Evolutionary conservation across 2,329 filamentous ascomycete genomes (phyloP).

Genomic region (Grosmannia serpens): DNA sequence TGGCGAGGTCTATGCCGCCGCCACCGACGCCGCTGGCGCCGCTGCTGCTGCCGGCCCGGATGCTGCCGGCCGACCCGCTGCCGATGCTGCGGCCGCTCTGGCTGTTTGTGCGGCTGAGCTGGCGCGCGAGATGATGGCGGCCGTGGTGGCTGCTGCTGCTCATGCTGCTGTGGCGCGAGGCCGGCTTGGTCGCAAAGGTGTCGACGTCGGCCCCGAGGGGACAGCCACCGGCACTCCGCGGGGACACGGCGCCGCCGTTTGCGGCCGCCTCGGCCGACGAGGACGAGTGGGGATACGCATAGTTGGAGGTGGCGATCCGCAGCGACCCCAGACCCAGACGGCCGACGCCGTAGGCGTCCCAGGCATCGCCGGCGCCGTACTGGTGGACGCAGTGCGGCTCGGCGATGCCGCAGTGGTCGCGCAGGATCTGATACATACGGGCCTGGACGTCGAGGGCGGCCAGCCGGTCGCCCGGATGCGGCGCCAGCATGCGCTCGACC

Average conservation of each 20-base stretch:
- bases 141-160: neutral
- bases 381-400: slow-evolving; percentile 45
- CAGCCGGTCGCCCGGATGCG: slow-evolving; percentile 40
- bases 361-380: slow-evolving; percentile 21
- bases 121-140: slow-evolving; percentile 10
- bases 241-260: neutral
- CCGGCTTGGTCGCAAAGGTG: slow-evolving; percentile 1
- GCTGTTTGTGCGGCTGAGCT: slow-evolving; percentile 14
- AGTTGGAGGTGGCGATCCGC: slow-evolving; percentile 2
- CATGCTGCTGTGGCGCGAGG: neutral
- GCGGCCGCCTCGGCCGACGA: neutral
- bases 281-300: neutral
- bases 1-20: slow-evolving; percentile 6
- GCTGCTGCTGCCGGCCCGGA: slow-evolving; percentile 8
- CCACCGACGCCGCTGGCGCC: neutral
- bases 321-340: slow-evolving; percentile 16
- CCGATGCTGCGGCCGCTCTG: slow-evolving; percentile 1
- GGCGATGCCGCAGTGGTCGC: slow-evolving; percentile 31
- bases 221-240: slow-evolving; percentile 4
- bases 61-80: slow-evolving; percentile 9
- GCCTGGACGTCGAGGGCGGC: slow-evolving; percentile 39
- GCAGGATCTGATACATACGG: slow-evolving; percentile 40
- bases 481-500: slow-evolving; percentile 41
- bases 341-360: slow-evolving; percentile 18
- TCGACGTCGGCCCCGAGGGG: neutral